A percentile compares a stretch with the other conserved stretches of the same genome.
These are phyloP conservation scores for Scheffersomyces stambukii DNA, from an alignment of 1,139 yeast genomes.

Conservation along the genomic window DNA sequence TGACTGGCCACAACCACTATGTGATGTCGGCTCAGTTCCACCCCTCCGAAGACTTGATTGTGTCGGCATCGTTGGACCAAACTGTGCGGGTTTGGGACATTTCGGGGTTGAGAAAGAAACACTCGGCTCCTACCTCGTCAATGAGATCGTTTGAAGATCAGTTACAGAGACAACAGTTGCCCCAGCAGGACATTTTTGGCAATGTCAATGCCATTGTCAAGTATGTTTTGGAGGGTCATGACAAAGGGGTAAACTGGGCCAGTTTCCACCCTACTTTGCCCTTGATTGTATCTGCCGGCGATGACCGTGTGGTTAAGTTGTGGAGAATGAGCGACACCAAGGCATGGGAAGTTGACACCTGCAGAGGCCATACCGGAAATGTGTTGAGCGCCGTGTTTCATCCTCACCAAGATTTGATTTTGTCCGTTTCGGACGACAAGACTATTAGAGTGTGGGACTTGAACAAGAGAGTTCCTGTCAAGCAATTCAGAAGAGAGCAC, in stretches of 20 bases:
- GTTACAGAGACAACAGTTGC: conserved; percentile 64
- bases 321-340: conserved; percentile 98
- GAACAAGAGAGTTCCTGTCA: conserved; percentile 88
- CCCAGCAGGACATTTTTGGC: conserved; percentile 91
- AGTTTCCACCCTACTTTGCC: conserved; percentile 97
- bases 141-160: conserved; percentile 72
- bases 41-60: conserved; percentile 90
- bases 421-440: conserved; percentile 94
- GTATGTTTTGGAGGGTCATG: conserved; percentile 96
- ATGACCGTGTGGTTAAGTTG: conserved; percentile 88
- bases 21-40: conserved; percentile 99
- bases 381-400: conserved; percentile 89
- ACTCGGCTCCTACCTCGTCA: conserved; percentile 71
- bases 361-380: conserved; percentile 95
- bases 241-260: conserved; percentile 98
- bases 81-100: conserved; percentile 99
- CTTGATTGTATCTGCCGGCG: conserved; percentile 92
- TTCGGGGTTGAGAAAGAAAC: conserved; percentile 90
- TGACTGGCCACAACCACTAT: conserved; percentile 97
- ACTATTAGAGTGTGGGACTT: conserved; percentile 98
- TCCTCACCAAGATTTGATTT: conserved; percentile 86
- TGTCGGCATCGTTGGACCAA: conserved; percentile 94
- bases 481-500: conserved; percentile 89
- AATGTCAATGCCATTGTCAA: conserved; percentile 92
- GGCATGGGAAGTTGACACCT: conserved; percentile 99